These are phyloP conservation scores for Panellus pusillus DNA, from an alignment of 768 basidiomycete genomes.

Conservation along the genomic window DNA sequence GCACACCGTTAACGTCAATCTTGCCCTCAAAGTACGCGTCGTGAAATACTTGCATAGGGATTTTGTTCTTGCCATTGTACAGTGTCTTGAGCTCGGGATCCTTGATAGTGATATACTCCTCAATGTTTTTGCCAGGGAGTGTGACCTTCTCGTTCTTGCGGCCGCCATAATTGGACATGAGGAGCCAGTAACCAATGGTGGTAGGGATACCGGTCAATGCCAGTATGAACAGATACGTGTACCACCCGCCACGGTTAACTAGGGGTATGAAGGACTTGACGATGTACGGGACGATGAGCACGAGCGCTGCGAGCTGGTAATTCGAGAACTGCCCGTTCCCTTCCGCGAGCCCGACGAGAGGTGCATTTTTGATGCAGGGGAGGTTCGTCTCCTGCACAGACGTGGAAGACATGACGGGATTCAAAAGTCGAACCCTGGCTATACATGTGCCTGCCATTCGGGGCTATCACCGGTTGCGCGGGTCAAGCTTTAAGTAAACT, in stretches of 20 bases:
- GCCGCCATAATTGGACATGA: constrained; percentile 79
- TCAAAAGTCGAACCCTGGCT: constrained; percentile 12
- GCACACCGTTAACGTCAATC: constrained; percentile 90
- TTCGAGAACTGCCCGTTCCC: constrained; percentile 88
- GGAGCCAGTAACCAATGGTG: constrained; percentile 84
- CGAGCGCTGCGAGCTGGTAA: constrained; percentile 68
- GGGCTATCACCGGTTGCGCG: no score
- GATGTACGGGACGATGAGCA: constrained; percentile 81
- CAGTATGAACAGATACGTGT: constrained; percentile 81
- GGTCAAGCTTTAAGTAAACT: no score
- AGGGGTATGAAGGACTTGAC: constrained; percentile 81
- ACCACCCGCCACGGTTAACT: constrained; percentile 81
- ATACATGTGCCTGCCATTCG: no score
- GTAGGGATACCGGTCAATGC: constrained; percentile 74
- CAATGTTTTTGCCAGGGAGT: constrained; percentile 83
- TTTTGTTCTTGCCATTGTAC: constrained; percentile 86
- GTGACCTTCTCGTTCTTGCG: constrained; percentile 83
- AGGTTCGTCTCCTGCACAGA: constrained; percentile 46
- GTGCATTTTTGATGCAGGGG: constrained; percentile 84
- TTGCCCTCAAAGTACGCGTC: constrained; percentile 97
- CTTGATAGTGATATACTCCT: constrained; percentile 89
- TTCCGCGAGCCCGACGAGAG: constrained; percentile 77
- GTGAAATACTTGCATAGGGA: constrained; percentile 96
- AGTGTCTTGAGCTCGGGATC: constrained; percentile 76
- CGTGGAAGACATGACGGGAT: constrained; percentile 13